These are phyloP conservation scores for Leersia perrieri DNA, from an alignment of 176 grass and related monocot species.

Conservation along the genomic window DNA sequence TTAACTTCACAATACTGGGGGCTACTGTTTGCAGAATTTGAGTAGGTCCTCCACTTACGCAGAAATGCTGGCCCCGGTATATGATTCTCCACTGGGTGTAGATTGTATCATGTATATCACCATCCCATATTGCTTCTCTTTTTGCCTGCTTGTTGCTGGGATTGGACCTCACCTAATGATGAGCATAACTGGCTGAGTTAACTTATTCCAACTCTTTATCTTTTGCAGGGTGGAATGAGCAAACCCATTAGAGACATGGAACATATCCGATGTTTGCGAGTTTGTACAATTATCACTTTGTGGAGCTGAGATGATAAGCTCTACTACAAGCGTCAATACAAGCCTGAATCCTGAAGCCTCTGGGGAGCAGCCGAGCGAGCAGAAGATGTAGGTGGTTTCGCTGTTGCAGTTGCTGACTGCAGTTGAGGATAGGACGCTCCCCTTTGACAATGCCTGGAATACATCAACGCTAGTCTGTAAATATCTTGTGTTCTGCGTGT, in stretches of 20 bases:
- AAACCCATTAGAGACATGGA: not conserved
- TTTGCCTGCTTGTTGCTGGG: not conserved
- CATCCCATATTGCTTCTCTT: not conserved
- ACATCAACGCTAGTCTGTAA: no score
- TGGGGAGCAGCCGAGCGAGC: not conserved
- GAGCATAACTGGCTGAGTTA: not conserved
- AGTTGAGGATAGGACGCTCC: not conserved
- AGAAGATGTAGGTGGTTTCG: not conserved
- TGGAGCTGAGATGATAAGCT: not conserved
- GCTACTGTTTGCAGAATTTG: not conserved
- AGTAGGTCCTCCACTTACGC: not conserved
- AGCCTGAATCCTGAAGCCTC: not conserved
- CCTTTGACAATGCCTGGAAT: no score
- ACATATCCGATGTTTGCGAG: not conserved
- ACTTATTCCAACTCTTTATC: not conserved
- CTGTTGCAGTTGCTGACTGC: not conserved
- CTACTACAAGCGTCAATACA: not conserved
- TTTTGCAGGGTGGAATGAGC: constrained; percentile 10
- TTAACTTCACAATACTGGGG: not conserved
- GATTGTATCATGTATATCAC: not conserved
- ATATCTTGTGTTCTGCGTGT: no score
- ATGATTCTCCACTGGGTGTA: not conserved
- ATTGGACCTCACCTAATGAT: not conserved
- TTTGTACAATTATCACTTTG: not conserved
- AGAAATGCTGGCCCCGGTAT: constrained; percentile 17